A percentile compares a stretch with the other conserved stretches of the same genome.
phyloP scores from a whole-genome alignment of 495 filamentous ascomycete species.

The Penicillium pancosmium region DNA sequence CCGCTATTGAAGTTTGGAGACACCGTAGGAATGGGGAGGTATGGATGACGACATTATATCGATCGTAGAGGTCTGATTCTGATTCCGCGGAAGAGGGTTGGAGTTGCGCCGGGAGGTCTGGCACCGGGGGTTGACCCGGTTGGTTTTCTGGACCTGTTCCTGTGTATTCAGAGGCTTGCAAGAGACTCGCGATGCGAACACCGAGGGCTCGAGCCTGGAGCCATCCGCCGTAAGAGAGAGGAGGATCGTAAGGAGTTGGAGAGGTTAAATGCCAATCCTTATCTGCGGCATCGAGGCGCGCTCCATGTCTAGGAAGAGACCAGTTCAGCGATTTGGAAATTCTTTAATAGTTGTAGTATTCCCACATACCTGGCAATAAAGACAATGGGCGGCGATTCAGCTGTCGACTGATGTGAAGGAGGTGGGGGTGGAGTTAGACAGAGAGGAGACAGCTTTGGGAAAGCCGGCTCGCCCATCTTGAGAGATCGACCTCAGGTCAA shows the following conservation, averaged over 20 bases:
- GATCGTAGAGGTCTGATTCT: constrained; percentile 49
- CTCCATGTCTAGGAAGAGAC: constrained; percentile 69
- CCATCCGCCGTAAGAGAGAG: constrained; percentile 95
- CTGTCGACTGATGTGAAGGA: constrained; percentile 40
- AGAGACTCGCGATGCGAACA: constrained; percentile 72
- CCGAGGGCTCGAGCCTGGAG: constrained; percentile 79
- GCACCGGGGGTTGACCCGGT: constrained; percentile 16
- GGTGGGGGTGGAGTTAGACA: constrained; percentile 1
- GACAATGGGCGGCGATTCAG: constrained; percentile 64
- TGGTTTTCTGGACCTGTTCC: constrained; percentile 25
- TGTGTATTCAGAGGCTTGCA: constrained; percentile 48
- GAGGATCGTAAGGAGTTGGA: constrained; percentile 92
- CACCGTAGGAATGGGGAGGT: constrained; percentile 91
- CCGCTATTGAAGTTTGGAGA: constrained; percentile 87
- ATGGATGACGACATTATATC: constrained; percentile 83
- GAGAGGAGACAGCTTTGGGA: constrained; percentile 4
- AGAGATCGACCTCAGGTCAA: background rate
- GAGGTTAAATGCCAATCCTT: constrained; percentile 95
- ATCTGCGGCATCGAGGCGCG: constrained; percentile 89
- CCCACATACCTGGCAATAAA: constrained; percentile 78
- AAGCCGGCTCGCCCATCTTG: constrained; percentile 3
- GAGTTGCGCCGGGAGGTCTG: constrained; percentile 18
- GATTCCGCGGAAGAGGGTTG: constrained; percentile 14
- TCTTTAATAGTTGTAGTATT: background rate
- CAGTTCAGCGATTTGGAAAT: background rate